Base-by-base conservation (phyloP, 345 rosid species). In the Eucalyptus decipiens region DNA sequence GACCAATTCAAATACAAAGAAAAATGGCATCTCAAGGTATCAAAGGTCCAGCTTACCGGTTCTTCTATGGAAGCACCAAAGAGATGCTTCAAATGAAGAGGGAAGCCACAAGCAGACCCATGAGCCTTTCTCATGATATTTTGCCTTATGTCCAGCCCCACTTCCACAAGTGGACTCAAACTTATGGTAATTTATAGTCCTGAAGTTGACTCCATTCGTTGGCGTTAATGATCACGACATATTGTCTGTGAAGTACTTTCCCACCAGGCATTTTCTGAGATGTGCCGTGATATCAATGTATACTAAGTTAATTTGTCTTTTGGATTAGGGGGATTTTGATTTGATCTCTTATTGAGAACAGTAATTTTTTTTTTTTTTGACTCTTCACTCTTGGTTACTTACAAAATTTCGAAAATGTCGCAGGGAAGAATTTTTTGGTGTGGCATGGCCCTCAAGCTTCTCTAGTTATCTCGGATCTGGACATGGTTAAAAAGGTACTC, bases 401-500 rank as follows among this genome's bases (percentile, higher is more conserved):
- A 10, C 3, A 37, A 72, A 9, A 37, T 34, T 51, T 56, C 9
- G 0, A 48, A 49, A 56, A 49, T 51, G 19, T 1, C 69, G 24
- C 32, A 92, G 93, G 93, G 72, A 89, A 42, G 89, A 93, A 90
- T 58, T 91, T 89, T 85, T 88, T 94, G 54, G 28, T 3, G 10
- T 93, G 94, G 94, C 30, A 80, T 48, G 92, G 93, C 58, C 21
- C 62, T 18, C 58, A 24, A 69, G 85, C 95, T 86, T 89, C 88
- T 28, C 32, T 94, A 65, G 91, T 91, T 7, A 80, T 93, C 67
- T 80, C 91, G 11, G 90, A 93, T 83, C 90, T 92, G 42, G 90
- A 90, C 28, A 87, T 89, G 88, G 67, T 91, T 24, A 91, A 93
- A 89, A 90, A 93, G 87, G 51, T 94, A 34, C 87, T 94, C 28